Conservation (phyloP, 2,329 filamentous ascomycete species). For the Colletotrichum lini region DNA sequence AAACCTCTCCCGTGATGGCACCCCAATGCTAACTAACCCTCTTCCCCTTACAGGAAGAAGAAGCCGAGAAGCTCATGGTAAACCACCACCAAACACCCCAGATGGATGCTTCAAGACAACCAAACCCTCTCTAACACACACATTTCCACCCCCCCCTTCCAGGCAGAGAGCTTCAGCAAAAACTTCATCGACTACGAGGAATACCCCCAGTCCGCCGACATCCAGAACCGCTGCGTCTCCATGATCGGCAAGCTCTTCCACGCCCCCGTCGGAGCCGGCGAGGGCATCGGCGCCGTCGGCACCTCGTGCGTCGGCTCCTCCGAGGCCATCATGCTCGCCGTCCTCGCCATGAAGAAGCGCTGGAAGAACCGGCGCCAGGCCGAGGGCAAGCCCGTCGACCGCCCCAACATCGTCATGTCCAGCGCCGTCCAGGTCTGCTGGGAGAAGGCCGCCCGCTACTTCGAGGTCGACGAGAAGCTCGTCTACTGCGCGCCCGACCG, state of each 20-base stretch:
- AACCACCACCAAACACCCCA: background rate
- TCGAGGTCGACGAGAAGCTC: slow-evolving; percentile 92
- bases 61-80: slow-evolving; percentile 94
- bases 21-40: slow-evolving; percentile 28
- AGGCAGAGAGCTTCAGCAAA: slow-evolving; percentile 85
- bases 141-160: too few species aligned
- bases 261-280: slow-evolving; percentile 70
- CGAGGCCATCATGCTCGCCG: slow-evolving; percentile 87
- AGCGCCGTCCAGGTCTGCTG: slow-evolving; percentile 97
- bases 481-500: slow-evolving; percentile 74
- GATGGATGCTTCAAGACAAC: background rate
- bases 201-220: slow-evolving; percentile 85
- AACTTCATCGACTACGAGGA: slow-evolving; percentile 96
- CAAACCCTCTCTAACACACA: too few species aligned
- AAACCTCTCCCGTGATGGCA: background rate
- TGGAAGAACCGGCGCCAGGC: slow-evolving; percentile 91
- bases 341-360: slow-evolving; percentile 93
- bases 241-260: slow-evolving; percentile 95
- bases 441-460: slow-evolving; percentile 93
- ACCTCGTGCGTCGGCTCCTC: slow-evolving; percentile 92
- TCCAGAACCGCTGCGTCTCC: slow-evolving; percentile 92
- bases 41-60: slow-evolving; percentile 77
- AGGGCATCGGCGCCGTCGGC: slow-evolving; percentile 78
- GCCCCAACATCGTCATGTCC: slow-evolving; percentile 95
- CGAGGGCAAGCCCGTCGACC: slow-evolving; percentile 83